A percentile compares a stretch with the other conserved stretches of the same genome.
Evolutionary conservation across 2,329 filamentous ascomycete genomes (phyloP).

Genomic region (Aspergillus glaucus): DNA sequence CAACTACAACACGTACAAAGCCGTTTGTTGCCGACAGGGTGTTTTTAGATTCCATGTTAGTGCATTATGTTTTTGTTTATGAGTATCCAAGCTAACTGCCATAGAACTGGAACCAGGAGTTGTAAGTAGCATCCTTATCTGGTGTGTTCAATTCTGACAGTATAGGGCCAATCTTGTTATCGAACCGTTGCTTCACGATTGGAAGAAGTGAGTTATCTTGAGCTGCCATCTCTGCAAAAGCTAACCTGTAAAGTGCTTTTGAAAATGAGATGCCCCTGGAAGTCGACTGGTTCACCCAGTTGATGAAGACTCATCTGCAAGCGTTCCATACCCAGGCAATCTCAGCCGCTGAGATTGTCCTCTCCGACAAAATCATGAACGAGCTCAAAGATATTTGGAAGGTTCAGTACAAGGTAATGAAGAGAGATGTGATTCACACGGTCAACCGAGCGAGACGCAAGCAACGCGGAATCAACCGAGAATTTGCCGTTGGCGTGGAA

Average conservation of each 20-base stretch:
- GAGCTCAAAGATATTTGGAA: background rate
- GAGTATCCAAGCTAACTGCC: slow-evolving; percentile 21
- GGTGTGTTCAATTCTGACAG: background rate
- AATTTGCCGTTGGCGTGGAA: background rate
- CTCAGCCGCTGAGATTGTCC: background rate
- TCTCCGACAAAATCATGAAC: background rate
- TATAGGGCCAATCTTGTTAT: slow-evolving; percentile 16
- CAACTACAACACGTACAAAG: slow-evolving; percentile 51
- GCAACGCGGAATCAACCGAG: background rate
- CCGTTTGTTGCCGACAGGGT: slow-evolving; percentile 48
- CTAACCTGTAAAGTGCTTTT: background rate
- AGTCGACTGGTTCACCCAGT: background rate
- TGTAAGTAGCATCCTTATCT: slow-evolving; percentile 5
- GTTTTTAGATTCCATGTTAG: slow-evolving; percentile 22
- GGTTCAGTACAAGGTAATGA: background rate
- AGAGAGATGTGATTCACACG: background rate
- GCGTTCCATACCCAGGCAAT: background rate
- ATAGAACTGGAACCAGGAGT: slow-evolving; percentile 28
- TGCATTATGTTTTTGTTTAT: background rate
- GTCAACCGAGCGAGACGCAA: no score
- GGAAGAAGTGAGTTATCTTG: background rate
- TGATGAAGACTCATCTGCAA: background rate
- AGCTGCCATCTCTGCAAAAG: background rate
- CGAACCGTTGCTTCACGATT: background rate
- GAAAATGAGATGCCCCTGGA: background rate